Evolutionary conservation across 352 stramenopile genomes (phyloP), one percentile per base, ranked within the genome.

Genomic region (Plasmopara halstedii): DNA sequence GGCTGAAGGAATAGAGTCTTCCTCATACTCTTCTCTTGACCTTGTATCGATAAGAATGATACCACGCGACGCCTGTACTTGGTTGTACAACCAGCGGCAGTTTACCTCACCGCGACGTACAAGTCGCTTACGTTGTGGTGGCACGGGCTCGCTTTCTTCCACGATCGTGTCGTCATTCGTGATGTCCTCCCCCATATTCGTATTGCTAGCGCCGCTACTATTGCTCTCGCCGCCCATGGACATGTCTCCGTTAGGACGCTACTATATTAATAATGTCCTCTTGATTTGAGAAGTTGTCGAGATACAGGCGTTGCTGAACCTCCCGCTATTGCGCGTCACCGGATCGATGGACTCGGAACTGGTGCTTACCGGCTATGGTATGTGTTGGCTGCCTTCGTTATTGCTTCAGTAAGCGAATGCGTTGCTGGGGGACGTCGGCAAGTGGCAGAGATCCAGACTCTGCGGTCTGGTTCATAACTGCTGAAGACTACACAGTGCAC

Each of bases 51-150:
- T 75, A 5, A 93, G 50, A 31, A 93, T 85, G 42, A 85, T 72
- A 21, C 81, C 81, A 32, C 75, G 68, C 14, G 74, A 67, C 6
- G 74, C 76, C 49, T 90, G 78, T 34, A 86, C 74, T 42, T 88
- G 76, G 57, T 93, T 93, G 54, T 87, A 93, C 1, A 93, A 64
- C 81, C 81, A 93, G 31, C 73, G 70, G 35, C 78, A 90, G 42
- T 83, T 83, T 9, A 93, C 81, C 29, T 72, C 67, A 7, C 72
- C 73, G 3, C 69, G 74, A 46, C 71, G 73, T 33, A 92, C 77
- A 1, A 66, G 53, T 17, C 79, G 73, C 51, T 78, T 83, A n/a
- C 40, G 46, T 0, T 25, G 26, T 20, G 55, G 31, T 17, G 56
- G 19, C 34, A 64, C 56, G 11, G 52, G 34, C 37, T 59, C 52